A percentile compares a stretch with the other conserved stretches of the same genome.
These are phyloP conservation scores for Stephanodiscus triporus DNA, from an alignment of 108 stramenopile species.

Conservation along the genomic window DNA sequence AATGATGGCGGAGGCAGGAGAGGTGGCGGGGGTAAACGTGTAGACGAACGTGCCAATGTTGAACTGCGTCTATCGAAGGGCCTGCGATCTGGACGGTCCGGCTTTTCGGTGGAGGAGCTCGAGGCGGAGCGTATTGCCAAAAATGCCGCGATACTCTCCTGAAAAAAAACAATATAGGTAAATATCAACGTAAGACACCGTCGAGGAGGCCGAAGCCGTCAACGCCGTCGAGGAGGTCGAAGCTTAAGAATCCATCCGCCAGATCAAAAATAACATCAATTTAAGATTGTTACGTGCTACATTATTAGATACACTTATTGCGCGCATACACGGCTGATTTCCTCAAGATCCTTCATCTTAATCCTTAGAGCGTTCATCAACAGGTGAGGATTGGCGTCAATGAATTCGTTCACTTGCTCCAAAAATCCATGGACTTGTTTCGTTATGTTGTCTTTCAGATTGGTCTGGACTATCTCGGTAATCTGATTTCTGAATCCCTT, in stretches of 20 bases:
- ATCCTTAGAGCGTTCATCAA: constrained; percentile 74
- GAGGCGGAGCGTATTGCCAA: constrained; percentile 65
- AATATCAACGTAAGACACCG: background rate
- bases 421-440: constrained; percentile 61
- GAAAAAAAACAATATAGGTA: background rate
- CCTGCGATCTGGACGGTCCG: constrained; percentile 48
- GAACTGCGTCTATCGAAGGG: constrained; percentile 36
- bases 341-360: constrained; percentile 79
- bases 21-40: constrained; percentile 3
- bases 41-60: constrained; percentile 10
- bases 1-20: constrained; percentile 23
- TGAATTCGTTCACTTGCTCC: constrained; percentile 72
- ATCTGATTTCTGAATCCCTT: constrained; percentile 73
- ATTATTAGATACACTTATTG: background rate
- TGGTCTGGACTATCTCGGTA: constrained; percentile 66
- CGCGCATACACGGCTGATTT: constrained; percentile 58
- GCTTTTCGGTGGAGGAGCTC: constrained; percentile 75
- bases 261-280: too few species aligned
- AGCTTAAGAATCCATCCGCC: too few species aligned
- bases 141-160: constrained; percentile 21
- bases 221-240: too few species aligned
- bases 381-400: constrained; percentile 72
- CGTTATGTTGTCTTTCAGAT: constrained; percentile 73
- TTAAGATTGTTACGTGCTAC: background rate
- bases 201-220: too few species aligned